These are phyloP conservation scores for Kodamaea laetipori DNA, from an alignment of 805 yeast species.

Conservation along the genomic window DNA sequence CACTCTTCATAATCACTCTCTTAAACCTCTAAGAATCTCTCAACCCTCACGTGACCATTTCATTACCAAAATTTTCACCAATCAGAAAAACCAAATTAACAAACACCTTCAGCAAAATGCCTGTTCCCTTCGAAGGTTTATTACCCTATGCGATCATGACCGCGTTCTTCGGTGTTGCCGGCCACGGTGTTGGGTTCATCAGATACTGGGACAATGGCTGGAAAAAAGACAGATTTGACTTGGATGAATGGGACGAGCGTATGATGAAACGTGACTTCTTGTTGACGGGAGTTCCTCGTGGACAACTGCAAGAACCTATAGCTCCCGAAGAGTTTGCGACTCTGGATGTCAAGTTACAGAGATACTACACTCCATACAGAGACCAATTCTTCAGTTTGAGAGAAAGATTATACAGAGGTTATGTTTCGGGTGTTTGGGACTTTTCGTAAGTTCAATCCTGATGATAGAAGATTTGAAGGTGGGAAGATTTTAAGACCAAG, in stretches of 20 bases:
- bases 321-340: slow-evolving; percentile 82
- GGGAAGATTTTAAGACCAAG: too few species aligned
- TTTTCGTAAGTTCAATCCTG: slow-evolving; percentile 28
- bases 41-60: slow-evolving; percentile 9
- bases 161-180: slow-evolving; percentile 47
- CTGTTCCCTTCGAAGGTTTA: slow-evolving; percentile 51
- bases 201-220: slow-evolving; percentile 53
- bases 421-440: slow-evolving; percentile 48
- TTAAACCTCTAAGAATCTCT: too few species aligned
- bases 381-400: slow-evolving; percentile 48
- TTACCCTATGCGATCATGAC: slow-evolving; percentile 49
- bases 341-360: slow-evolving; percentile 42
- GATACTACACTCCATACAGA: slow-evolving; percentile 50
- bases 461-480: too few species aligned
- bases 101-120: slow-evolving; percentile 29
- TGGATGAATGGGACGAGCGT: slow-evolving; percentile 44
- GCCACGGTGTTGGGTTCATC: slow-evolving; percentile 46
- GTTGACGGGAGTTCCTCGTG: slow-evolving; percentile 73
- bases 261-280: slow-evolving; percentile 74
- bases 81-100: slow-evolving; percentile 21
- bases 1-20: too few species aligned
- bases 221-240: slow-evolving; percentile 47
- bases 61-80: slow-evolving; percentile 14
- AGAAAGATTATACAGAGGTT: slow-evolving; percentile 50
- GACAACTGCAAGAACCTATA: slow-evolving; percentile 61